Conservation (phyloP, 1,139 yeast genomes). For the Entelexis paramagnoliae region DNA sequence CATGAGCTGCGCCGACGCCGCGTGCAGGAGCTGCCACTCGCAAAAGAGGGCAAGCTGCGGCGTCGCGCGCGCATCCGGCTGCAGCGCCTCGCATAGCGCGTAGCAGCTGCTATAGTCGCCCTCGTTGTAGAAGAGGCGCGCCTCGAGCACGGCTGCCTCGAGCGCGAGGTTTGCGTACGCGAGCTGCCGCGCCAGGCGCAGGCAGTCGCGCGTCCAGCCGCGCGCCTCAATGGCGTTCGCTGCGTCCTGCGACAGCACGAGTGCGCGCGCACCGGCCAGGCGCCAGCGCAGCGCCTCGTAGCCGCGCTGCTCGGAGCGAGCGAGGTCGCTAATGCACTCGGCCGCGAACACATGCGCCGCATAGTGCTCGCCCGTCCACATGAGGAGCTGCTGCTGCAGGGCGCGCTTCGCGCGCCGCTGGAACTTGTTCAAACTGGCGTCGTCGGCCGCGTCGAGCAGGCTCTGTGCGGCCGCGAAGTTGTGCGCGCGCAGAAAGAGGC, state of each 20-base stretch:
- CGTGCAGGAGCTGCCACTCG: conserved; percentile 3
- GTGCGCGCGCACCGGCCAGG: not conserved
- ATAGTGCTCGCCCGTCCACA: not conserved
- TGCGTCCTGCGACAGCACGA: conserved; percentile 6
- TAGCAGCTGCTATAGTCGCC: not conserved
- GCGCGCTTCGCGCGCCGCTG: not conserved
- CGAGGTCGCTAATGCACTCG: not conserved
- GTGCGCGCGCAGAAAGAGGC: not conserved
- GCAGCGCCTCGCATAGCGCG: not conserved
- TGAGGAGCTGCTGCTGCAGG: not conserved
- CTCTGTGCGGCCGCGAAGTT: not conserved
- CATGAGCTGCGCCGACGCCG: not conserved
- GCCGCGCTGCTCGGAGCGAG: not conserved
- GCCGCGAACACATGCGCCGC: not conserved
- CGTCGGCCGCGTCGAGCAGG: not conserved
- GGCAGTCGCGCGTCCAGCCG: conserved; percentile 4
- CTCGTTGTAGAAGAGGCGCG: conserved; percentile 2
- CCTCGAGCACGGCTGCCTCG: conserved; percentile 11
- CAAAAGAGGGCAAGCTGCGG: not conserved
- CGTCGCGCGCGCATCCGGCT: not conserved
- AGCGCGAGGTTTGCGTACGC: not conserved
- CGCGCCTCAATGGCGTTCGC: conserved; percentile 1
- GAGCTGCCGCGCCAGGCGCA: not conserved
- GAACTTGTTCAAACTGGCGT: not conserved
- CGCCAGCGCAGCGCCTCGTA: not conserved